These are phyloP conservation scores for Xylaria digitata DNA, from an alignment of 2,329 filamentous ascomycete species.

Conservation along the genomic window DNA sequence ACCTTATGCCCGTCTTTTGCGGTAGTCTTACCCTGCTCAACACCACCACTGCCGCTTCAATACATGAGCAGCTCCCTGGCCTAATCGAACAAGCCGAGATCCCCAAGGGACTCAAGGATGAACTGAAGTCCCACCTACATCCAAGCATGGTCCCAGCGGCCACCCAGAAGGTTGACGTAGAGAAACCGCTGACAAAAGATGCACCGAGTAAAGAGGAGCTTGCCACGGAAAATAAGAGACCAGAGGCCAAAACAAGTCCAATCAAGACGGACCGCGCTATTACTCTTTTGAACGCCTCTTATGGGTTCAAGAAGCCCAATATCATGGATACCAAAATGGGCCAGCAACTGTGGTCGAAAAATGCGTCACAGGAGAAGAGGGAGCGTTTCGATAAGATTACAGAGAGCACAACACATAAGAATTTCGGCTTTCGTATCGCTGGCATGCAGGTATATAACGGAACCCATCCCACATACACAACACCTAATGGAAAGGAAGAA, in stretches of 20 bases:
- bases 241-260: constrained; percentile 64
- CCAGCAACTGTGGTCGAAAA: constrained; percentile 84
- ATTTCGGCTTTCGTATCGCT: constrained; percentile 71
- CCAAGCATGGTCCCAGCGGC: constrained; percentile 18
- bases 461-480: constrained; percentile 45
- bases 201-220: constrained; percentile 37
- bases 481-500: constrained; percentile 13
- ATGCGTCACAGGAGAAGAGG: constrained; percentile 69
- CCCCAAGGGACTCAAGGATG: constrained; percentile 57
- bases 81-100: constrained; percentile 53
- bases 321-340: constrained; percentile 95
- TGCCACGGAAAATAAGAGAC: constrained; percentile 47
- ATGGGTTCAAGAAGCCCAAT: constrained; percentile 85
- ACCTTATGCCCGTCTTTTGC: constrained; percentile 86
- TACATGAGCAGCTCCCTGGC: constrained; percentile 62
- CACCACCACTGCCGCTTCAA: constrained; percentile 57
- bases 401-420: constrained; percentile 68
- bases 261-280: constrained; percentile 84
- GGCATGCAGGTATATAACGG: constrained; percentile 74
- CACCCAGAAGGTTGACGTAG: constrained; percentile 28
- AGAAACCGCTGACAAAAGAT: constrained; percentile 30
- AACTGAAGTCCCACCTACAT: constrained; percentile 54
- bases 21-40: constrained; percentile 80
- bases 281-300: constrained; percentile 85
- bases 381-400: constrained; percentile 69